Base-by-base conservation (phyloP, 257 asterid species). In the Solanum bulbocastanum region DNA sequence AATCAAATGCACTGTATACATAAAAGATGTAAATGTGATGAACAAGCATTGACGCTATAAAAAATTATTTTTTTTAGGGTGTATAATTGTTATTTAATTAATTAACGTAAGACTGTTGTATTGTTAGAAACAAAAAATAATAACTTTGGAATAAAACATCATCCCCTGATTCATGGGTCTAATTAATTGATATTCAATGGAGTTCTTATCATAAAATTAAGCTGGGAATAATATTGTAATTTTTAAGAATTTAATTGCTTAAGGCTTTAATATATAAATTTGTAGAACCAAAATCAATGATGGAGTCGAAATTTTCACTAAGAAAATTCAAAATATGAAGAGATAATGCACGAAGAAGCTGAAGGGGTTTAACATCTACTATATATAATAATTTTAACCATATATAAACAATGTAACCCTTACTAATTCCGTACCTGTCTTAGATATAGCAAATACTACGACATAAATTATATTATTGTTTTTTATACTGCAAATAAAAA, bases 371-470 rank as follows among this genome's bases (percentile, higher is more conserved):
- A 20, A 8, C 66, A 58, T 58, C 5, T 58, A 22, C 0, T 20
- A 18, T 1, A 18, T 56, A 56, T 3, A 7, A 58, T 20, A 58
- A 58, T 58, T 58, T 58, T 20, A 58, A 20, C 0, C 25, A 58
- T 58, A 0, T 58, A 58, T 22, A 58, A 58, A 58, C 0, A 22
- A 9, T 20, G 13, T 22, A 58, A 58, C 1, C 11, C 5, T 7
- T 20, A 8, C 66, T 58, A 58, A 8, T 2, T 56, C 25, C 0
- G 0, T 20, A 2, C 4, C 65, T 0, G 0, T 3, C 65, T 5
- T 4, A 5, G 58, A 7, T 6, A 3, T 18, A 56, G n/a, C 25
- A 7, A 56, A 56, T 18, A 56, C 65, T 18, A 7, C n/a, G 11
- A 18, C n/a, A 20, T 9, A 73, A 35, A 33, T 35, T 73, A 35